A percentile compares a stretch with the other conserved stretches of the same genome.
Evolutionary conservation across 257 asterid species (phyloP).

Genomic region (Ehretia macrophylla): DNA sequence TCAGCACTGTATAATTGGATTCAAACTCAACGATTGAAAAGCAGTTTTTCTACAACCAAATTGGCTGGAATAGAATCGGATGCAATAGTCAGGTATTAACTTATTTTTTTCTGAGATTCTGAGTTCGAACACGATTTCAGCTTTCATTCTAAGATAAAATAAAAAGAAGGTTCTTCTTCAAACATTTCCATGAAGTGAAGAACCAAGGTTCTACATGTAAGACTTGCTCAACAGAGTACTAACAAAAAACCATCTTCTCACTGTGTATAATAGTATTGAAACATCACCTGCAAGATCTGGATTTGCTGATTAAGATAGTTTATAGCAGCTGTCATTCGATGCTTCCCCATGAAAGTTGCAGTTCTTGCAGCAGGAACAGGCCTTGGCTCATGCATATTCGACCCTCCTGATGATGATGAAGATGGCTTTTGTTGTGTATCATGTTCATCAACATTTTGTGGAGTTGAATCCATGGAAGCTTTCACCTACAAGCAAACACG

Average conservation of each 20-base stretch:
- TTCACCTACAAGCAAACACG: not conserved
- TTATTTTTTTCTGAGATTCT: too few species aligned
- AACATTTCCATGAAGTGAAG: not conserved
- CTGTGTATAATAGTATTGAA: not conserved
- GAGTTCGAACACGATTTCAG: too few species aligned
- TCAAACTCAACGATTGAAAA: not conserved
- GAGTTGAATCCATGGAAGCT: constrained; percentile 34
- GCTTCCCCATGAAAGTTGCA: constrained; percentile 34
- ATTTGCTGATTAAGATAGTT: constrained; percentile 33
- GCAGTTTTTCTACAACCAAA: not conserved
- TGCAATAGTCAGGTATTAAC: too few species aligned
- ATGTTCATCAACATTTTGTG: constrained; percentile 33
- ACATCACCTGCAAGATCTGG: constrained; percentile 24
- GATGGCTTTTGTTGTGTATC: constrained; percentile 25
- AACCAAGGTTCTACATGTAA: too few species aligned
- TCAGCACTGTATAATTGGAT: too few species aligned
- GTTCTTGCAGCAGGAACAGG: constrained; percentile 9
- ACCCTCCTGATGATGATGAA: not conserved
- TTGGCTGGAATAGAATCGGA: not conserved
- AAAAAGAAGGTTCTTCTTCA: too few species aligned
- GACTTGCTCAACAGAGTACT: too few species aligned
- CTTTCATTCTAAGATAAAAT: not conserved
- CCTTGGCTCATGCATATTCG: constrained; percentile 7
- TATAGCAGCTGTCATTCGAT: constrained; percentile 33
- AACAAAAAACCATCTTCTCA: not conserved